Conservation (phyloP, 208 protist genomes). For the Wallacemonas sp. region DNA sequence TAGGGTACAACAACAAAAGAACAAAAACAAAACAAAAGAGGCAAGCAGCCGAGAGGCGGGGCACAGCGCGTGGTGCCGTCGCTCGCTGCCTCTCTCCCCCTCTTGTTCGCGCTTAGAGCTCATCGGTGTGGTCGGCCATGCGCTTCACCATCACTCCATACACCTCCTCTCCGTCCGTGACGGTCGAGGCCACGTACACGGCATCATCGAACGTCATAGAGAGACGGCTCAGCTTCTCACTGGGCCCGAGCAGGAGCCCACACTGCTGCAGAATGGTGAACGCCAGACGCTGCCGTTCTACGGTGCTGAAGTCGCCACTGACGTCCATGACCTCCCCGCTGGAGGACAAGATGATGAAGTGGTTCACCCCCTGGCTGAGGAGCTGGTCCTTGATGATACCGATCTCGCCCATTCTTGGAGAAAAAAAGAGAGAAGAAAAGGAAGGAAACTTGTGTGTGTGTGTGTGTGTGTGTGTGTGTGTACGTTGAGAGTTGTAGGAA, state of each 20-base stretch:
- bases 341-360: conserved; percentile 80
- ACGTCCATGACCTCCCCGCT: conserved; percentile 68
- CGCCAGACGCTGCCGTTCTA: conserved; percentile 69
- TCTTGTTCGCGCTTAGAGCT: conserved; percentile 10
- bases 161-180: conserved; percentile 39
- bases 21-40: conserved; percentile 11
- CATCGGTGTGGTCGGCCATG: conserved; percentile 23
- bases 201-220: conserved; percentile 82
- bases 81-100: not conserved
- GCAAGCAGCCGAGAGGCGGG: not conserved
- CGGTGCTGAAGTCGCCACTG: conserved; percentile 75
- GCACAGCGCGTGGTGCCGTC: not conserved
- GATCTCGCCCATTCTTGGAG: conserved; percentile 53
- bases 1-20: too few species aligned
- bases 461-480: too few species aligned
- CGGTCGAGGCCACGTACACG: conserved; percentile 74
- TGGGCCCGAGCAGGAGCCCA: conserved; percentile 38
- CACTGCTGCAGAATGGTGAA: conserved; percentile 78
- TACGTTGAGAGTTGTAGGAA: too few species aligned
- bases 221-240: conserved; percentile 69
- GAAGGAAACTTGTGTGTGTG: too few species aligned
- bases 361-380: conserved; percentile 77
- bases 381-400: conserved; percentile 84
- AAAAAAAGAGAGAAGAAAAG: conserved; percentile 5
- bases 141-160: conserved; percentile 77